Conservation (phyloP, 2,329 filamentous ascomycete species). For the Erysiphe pulchra region DNA sequence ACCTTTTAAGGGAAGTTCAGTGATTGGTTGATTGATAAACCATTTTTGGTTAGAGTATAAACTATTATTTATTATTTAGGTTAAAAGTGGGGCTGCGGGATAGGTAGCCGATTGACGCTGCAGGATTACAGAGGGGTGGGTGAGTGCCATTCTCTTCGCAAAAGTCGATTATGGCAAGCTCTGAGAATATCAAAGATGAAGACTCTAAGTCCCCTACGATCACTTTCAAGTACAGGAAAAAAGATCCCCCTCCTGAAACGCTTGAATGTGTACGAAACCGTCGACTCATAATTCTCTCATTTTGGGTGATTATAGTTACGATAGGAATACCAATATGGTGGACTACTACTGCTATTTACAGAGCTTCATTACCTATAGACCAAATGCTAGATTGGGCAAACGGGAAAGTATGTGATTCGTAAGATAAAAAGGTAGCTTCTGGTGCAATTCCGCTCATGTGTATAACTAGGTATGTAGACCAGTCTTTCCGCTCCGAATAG, state of each 20-base stretch:
- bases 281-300: slow-evolving; percentile 54
- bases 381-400: slow-evolving; percentile 83
- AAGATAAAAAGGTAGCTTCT: background rate
- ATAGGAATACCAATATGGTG: slow-evolving; percentile 89
- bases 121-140: no score
- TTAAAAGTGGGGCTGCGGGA: no score
- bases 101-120: no score
- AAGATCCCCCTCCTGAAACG: slow-evolving; percentile 47
- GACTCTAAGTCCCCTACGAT: background rate
- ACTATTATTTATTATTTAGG: no score
- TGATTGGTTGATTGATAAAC: no score
- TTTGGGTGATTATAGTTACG: slow-evolving; percentile 66
- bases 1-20: no score
- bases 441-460: background rate
- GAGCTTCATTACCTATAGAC: slow-evolving; percentile 57
- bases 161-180: background rate
- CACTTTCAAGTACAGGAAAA: slow-evolving; percentile 4
- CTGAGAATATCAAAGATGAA: background rate
- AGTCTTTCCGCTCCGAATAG: slow-evolving; percentile 66
- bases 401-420: slow-evolving; percentile 38
- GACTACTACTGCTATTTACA: slow-evolving; percentile 78
- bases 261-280: slow-evolving; percentile 42
- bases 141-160: no score
- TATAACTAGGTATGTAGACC: slow-evolving; percentile 49
- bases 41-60: no score